Base-by-base conservation (phyloP, 768 basidiomycete species). In the Lactarius akahatsu region DNA sequence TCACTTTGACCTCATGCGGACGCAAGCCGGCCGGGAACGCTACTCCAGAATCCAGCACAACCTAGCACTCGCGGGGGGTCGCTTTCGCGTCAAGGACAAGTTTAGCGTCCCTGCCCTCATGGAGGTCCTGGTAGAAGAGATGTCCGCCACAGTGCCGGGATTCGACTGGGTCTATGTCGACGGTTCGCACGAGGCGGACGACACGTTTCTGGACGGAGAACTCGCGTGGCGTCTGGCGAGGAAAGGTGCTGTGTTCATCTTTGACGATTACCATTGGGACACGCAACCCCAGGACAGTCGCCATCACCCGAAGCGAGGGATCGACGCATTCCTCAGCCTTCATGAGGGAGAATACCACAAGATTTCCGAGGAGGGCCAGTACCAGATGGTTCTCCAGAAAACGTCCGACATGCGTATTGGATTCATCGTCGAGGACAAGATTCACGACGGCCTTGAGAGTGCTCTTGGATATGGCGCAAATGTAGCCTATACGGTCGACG, bases 101-200 rank as follows among this genome's bases (percentile, higher is more conserved):
- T 86, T 86, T 75, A 86, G 85, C 70, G 69, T 82, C 59, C 83
- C 85, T 0, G 83, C 79, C 2, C 73, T 86, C 43, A 81, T 80
- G 75, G 76, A 69, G 23, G 69, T 86, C 32, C 73, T 86, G 38
- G 70, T 73, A 57, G 84, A 87, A 71, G 83, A 82, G 73, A 79
- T 79, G 65, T 52, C 59, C 1, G 66, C 69, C 23, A 67, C 50
- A 0, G 38, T 72, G 1, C 75, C 80, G 20, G 85, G 85, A 2
- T 87, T 82, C 67, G 83, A 86, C 67, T 87, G 83, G 81, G 75
- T 86, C 18, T 86, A 87, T 68, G 71, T 86, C 57, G 85, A 86
- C 63, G 85, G 85, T 4, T 85, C 84, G 8, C 85, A 86, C 71
- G 80, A 82, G 61, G 83, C 85, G 9, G 83, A 84, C 66, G 86